Evolutionary conservation across 805 yeast species (phyloP).

Genomic region (Saturnispora besseyi): DNA sequence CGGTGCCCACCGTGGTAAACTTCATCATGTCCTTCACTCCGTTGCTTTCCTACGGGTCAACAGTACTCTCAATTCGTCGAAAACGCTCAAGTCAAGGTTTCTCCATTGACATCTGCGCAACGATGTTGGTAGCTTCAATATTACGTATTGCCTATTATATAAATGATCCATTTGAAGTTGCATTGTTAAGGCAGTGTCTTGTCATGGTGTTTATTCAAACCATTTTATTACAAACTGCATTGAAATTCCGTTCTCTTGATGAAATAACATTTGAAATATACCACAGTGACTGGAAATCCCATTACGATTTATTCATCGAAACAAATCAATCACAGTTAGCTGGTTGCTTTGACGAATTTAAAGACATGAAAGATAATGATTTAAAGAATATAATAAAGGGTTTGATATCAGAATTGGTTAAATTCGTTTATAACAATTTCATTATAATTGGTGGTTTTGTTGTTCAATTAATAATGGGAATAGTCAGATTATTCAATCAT

Average conservation of each 20-base stretch:
- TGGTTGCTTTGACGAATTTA: slow-evolving; percentile 11
- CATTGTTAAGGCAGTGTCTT: slow-evolving; percentile 67
- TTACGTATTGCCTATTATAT: slow-evolving; percentile 69
- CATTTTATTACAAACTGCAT: slow-evolving; percentile 51
- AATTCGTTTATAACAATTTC: slow-evolving; percentile 13
- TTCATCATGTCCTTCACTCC: slow-evolving; percentile 74
- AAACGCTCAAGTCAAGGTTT: slow-evolving; percentile 68
- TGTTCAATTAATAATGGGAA: slow-evolving; percentile 26
- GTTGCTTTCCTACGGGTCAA: slow-evolving; percentile 76
- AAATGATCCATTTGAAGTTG: slow-evolving; percentile 72
- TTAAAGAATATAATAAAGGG: slow-evolving; percentile 5
- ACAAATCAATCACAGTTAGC: slow-evolving; percentile 14
- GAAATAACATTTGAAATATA: slow-evolving; percentile 31
- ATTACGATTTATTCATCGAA: slow-evolving; percentile 23
- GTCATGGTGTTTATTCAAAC: slow-evolving; percentile 81
- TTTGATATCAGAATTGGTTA: slow-evolving; percentile 6
- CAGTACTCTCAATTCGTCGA: slow-evolving; percentile 58
- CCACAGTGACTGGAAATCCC: slow-evolving; percentile 20
- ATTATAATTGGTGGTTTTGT: slow-evolving; percentile 12
- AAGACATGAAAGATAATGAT: neutral
- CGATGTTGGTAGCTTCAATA: slow-evolving; percentile 74
- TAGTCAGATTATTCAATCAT: slow-evolving; percentile 60
- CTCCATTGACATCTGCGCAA: slow-evolving; percentile 86
- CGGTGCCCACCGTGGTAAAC: slow-evolving; percentile 40
- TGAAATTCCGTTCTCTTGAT: slow-evolving; percentile 43